Conservation (phyloP, 768 basidiomycete species). For the Phlegmacium glaucopus region DNA sequence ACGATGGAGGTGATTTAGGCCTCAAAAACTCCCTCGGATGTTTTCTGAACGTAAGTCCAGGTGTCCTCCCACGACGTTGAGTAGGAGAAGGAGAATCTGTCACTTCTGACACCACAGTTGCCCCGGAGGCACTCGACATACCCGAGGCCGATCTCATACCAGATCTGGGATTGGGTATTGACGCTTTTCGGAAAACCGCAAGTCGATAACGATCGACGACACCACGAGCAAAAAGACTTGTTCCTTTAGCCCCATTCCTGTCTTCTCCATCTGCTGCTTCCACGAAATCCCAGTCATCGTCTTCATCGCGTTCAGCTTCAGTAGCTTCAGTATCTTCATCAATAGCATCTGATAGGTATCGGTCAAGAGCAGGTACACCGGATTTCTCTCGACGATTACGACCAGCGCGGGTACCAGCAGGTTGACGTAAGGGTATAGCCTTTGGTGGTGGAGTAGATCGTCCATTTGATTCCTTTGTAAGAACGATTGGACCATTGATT, state of each 20-base stretch:
- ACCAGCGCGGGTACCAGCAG: conserved; percentile 20
- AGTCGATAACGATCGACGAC: conserved; percentile 86
- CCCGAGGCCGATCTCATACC: conserved; percentile 50
- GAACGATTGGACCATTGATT: no score
- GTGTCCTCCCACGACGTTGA: conserved; percentile 65
- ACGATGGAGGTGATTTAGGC: conserved; percentile 62
- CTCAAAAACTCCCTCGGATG: conserved; percentile 70
- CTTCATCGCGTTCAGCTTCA: conserved; percentile 51
- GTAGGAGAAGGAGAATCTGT: conserved; percentile 45
- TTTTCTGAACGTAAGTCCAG: conserved; percentile 70
- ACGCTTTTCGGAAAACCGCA: conserved; percentile 82
- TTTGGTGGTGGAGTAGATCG: conserved; percentile 22
- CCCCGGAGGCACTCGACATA: conserved; percentile 52
- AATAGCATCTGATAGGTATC: conserved; percentile 55
- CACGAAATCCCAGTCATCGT: conserved; percentile 92
- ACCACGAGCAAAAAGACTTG: conserved; percentile 85
- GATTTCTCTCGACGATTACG: conserved; percentile 74
- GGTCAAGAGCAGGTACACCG: conserved; percentile 77
- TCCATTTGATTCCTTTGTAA: conserved; percentile 19
- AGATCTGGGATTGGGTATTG: conserved; percentile 46
- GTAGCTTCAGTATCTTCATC: conserved; percentile 45
- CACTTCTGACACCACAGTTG: conserved; percentile 27
- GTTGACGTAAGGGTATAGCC: conserved; percentile 18
- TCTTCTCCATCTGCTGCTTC: conserved; percentile 81
- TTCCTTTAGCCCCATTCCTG: conserved; percentile 73